Evolutionary conservation across 805 yeast species (phyloP), one percentile per base, ranked within the genome.

Genomic region (Teunomyces stri): DNA sequence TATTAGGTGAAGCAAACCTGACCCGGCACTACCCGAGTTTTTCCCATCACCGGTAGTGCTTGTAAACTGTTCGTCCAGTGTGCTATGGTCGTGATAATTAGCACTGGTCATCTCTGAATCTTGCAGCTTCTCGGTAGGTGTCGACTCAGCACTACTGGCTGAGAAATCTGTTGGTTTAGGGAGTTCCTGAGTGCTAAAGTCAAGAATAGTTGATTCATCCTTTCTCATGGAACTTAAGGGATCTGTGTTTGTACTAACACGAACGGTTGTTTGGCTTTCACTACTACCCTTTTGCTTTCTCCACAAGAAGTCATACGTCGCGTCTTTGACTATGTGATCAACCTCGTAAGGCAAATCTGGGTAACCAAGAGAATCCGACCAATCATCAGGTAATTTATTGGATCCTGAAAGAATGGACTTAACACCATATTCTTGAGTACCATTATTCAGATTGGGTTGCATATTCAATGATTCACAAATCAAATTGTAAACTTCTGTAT

Each of bases 401-500:
- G 50, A 44, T 0, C 48, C 30, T 4, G 73, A 56, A 13, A 70
- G 39, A 0, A 56, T 47, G 29, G 52, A 52, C 18, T 50, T 51
- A 4, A 38, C 39, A 13, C 41, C 44, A 13, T 18, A 33, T 0
- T 50, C 27, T 10, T 12, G 13, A 0, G 80, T 62, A 1, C 92
- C 92, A 55, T 86, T 85, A 55, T 84, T 85, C 0, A 75, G 64
- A 6, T 82, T 70, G 0, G 89, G 85, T 3, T 11, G 41, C 27
- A 79, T 40, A 25, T 61, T 59, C 46, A 87, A 65, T 1, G 86
- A 72, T 12, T 85, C 86, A 65, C 96, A 86, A 2, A 91, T 49
- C 20, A 91, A 74, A 53, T 84, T 81, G 65, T 89, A 91, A 4
- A 91, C 74, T 50, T 89, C 87, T 11, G 78, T 70, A 61, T 89